Conservation (phyloP, 2,329 filamentous ascomycete genomes). For the Colletotrichum orchidophilum region DNA sequence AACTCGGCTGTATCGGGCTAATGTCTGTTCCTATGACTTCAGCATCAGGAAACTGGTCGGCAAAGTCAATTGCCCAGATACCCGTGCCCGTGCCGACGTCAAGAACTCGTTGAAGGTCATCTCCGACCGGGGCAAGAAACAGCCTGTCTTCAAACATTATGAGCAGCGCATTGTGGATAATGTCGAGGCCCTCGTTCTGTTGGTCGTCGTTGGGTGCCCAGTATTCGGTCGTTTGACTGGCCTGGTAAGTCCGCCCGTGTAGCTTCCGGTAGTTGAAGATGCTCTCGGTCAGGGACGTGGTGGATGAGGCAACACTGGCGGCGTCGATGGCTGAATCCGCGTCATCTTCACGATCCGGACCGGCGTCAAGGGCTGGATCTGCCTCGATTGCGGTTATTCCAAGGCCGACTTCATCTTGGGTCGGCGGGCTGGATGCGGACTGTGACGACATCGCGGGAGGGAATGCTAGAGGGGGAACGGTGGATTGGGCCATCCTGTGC, state of each 20-base stretch:
- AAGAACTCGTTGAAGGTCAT: slow-evolving; percentile 36
- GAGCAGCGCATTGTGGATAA: slow-evolving; percentile 23
- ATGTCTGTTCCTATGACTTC: slow-evolving; percentile 63
- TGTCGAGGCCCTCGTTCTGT: slow-evolving; percentile 35
- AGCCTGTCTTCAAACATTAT: slow-evolving; percentile 47
- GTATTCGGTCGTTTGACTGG: slow-evolving; percentile 39
- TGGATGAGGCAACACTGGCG: slow-evolving; percentile 37
- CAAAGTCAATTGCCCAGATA: slow-evolving; percentile 63
- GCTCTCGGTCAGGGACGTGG: slow-evolving; percentile 44
- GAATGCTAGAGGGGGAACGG: background rate
- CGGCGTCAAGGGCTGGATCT: background rate
- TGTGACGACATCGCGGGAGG: background rate
- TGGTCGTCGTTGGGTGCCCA: slow-evolving; percentile 38
- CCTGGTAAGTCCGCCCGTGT: slow-evolving; percentile 44
- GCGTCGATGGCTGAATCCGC: slow-evolving; percentile 39
- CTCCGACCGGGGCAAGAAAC: slow-evolving; percentile 47
- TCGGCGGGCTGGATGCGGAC: background rate
- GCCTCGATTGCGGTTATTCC: background rate
- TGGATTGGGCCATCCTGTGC: background rate
- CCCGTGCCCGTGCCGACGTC: slow-evolving; percentile 62
- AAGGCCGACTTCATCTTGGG: background rate
- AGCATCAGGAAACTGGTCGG: slow-evolving; percentile 53
- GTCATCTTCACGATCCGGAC: slow-evolving; percentile 35
- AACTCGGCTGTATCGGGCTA: slow-evolving; percentile 64
- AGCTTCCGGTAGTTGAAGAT: slow-evolving; percentile 45